phyloP scores from a whole-genome alignment of 108 stramenopile genomes.

The Aureococcus anophagefferens region DNA sequence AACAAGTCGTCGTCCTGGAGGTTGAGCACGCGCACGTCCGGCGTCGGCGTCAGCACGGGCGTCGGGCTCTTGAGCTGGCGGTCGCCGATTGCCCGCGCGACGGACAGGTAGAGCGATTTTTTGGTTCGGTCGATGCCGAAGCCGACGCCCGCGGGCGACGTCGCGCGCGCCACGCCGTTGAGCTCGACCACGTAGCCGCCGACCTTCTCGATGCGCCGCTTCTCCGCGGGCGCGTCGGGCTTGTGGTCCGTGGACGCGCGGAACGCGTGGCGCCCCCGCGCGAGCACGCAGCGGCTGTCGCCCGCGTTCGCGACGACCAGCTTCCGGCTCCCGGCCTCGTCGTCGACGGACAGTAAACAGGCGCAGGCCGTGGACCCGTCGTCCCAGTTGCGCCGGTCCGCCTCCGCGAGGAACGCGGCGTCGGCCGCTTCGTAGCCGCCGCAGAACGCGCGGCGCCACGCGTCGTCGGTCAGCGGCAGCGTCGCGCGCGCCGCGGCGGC shows the following conservation, averaged over 20 bases:
- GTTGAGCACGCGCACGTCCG: neutral
- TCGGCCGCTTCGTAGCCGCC: neutral
- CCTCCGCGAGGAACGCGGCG: neutral
- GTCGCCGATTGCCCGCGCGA: neutral
- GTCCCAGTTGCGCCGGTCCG: neutral
- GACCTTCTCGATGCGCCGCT: neutral
- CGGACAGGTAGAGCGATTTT: neutral
- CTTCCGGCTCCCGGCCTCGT: neutral
- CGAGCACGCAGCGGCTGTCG: neutral
- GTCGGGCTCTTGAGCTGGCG: neutral
- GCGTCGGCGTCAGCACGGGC: neutral
- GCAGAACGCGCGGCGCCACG: neutral
- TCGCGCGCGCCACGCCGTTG: neutral
- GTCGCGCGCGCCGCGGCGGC: neutral
- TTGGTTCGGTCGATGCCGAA: neutral
- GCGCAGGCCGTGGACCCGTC: neutral
- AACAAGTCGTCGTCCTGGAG: neutral
- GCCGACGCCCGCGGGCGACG: neutral
- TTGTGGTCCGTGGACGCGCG: neutral
- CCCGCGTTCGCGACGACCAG: neutral
- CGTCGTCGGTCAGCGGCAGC: neutral
- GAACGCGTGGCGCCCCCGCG: neutral
- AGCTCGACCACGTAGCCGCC: neutral
- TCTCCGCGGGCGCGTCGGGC: neutral
- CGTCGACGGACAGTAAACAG: neutral